These are phyloP conservation scores for Lactarius sanguifluus DNA, from an alignment of 768 basidiomycete genomes.

Conservation along the genomic window DNA sequence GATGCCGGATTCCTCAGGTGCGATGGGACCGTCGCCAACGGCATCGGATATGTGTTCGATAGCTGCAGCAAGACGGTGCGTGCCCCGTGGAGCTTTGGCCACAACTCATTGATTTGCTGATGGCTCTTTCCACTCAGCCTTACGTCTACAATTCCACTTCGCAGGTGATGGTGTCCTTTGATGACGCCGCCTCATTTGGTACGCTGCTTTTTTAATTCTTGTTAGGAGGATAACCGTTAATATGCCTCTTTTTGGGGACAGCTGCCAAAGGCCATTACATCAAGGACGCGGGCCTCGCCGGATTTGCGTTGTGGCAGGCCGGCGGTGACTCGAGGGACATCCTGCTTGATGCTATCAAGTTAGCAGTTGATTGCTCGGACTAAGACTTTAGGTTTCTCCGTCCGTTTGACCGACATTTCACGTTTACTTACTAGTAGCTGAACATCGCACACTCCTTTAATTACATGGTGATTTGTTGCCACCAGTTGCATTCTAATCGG, in stretches of 20 bases:
- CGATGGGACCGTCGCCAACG: slow-evolving; percentile 30
- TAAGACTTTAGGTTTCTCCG: not conserved
- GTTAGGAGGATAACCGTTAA: not conserved
- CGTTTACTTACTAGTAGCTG: no score
- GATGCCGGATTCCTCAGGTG: slow-evolving; percentile 14
- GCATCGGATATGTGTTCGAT: slow-evolving; percentile 57
- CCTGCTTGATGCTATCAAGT: slow-evolving; percentile 37
- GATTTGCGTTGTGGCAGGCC: slow-evolving; percentile 47
- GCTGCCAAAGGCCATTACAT: slow-evolving; percentile 47
- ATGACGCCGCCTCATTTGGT: slow-evolving; percentile 57
- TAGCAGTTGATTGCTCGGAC: not conserved
- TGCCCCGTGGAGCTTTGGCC: slow-evolving; percentile 30
- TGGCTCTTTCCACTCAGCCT: slow-evolving; percentile 45
- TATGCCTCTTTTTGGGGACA: not conserved
- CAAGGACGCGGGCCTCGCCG: slow-evolving; percentile 35
- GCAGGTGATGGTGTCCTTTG: slow-evolving; percentile 63
- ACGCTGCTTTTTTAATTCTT: not conserved
- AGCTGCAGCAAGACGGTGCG: slow-evolving; percentile 71
- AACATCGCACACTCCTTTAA: no score
- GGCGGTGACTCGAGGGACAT: slow-evolving; percentile 43
- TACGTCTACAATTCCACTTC: slow-evolving; percentile 59
- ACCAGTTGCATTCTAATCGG: no score
- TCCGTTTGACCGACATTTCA: no score
- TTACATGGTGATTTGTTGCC: no score
- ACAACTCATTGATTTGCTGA: not conserved